Evolutionary conservation across 257 asterid genomes (phyloP).

Genomic region (Jasminum sambac): DNA sequence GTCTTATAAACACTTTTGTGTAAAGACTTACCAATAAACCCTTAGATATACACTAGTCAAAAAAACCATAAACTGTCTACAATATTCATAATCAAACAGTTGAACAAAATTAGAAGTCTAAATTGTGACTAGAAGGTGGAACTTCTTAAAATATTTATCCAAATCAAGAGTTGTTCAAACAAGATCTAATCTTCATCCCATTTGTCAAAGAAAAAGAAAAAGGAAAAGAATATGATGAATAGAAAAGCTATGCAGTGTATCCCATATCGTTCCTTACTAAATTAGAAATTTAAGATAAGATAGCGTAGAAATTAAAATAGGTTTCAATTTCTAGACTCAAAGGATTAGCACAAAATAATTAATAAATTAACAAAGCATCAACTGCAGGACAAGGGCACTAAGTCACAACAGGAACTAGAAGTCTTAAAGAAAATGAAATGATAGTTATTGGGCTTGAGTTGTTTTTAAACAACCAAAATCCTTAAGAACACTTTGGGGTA

Average conservation of each 20-base stretch:
- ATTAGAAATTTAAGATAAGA: too few relatives aligned
- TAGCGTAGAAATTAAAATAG: too few relatives aligned
- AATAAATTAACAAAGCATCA: neutral
- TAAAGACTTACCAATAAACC: too few relatives aligned
- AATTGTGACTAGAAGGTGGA: neutral
- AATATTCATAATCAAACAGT: neutral
- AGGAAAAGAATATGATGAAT: too few relatives aligned
- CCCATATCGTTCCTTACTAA: too few relatives aligned
- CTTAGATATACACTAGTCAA: too few relatives aligned
- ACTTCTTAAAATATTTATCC: too few relatives aligned
- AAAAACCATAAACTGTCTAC: neutral
- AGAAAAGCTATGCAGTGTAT: too few relatives aligned
- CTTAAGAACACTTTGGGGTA: neutral
- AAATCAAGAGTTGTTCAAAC: too few relatives aligned
- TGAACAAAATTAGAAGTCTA: neutral
- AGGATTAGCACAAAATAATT: neutral
- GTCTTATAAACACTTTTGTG: too few relatives aligned
- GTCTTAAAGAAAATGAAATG: neutral
- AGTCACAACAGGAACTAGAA: neutral
- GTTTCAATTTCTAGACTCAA: neutral
- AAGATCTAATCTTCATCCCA: too few relatives aligned
- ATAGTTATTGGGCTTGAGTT: neutral
- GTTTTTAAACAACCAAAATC: neutral
- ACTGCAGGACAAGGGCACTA: neutral
- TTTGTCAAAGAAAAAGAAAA: too few relatives aligned